Evolutionary conservation across 106 monocot genomes (phyloP), one percentile per base, ranked within the genome.

Genomic region (Phalaenopsis aphrodite): DNA sequence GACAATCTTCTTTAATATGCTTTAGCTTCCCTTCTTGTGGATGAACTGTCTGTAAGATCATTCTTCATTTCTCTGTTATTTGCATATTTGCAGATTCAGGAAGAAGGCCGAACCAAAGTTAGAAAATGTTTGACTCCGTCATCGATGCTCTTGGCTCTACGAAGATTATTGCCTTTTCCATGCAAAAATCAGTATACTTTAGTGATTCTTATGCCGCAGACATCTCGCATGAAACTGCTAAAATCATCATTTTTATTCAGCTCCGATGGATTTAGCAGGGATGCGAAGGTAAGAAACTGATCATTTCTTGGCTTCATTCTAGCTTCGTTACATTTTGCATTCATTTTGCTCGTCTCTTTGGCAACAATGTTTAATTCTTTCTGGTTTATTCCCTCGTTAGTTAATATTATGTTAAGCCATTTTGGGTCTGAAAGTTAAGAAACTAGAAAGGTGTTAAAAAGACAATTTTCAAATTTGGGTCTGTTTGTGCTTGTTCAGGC

Each of bases 171-270:
- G 78, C 95, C 99, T 80, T 88, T 42, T 84, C 91, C 95, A 74
- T 95, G 95, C 85, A 95, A 79, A 79, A 93, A 88, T 8, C 91
- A 91, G 82, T 99, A 93, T 80, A 99, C 89, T 42, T 86, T 85
- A 8, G 95, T 95, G 41, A 89, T 93, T 87, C 95, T 95, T 75
- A 86, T 99, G 94, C 99, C 95, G 4, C 85, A 90, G 56, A 56
- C 83, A 72, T 90, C 91, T 83, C 83, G 76, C n/a, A 77, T 88
- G 23, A 84, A 82, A 58, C 77, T 85, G 11, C 58, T 95, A 47
- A 90, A 87, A 75, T 90, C 91, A 36, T 80, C 83, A 36, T 75
- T 83, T 52, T 75, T 69, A 37, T 67, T 52, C 58, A 78, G 61
- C 72, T 81, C 83, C 42, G 84, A 61, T 48, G 80, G 78, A 37